These are phyloP conservation scores for Cercospora sp. DNA, from an alignment of 2,329 filamentous ascomycete species.

Conservation along the genomic window DNA sequence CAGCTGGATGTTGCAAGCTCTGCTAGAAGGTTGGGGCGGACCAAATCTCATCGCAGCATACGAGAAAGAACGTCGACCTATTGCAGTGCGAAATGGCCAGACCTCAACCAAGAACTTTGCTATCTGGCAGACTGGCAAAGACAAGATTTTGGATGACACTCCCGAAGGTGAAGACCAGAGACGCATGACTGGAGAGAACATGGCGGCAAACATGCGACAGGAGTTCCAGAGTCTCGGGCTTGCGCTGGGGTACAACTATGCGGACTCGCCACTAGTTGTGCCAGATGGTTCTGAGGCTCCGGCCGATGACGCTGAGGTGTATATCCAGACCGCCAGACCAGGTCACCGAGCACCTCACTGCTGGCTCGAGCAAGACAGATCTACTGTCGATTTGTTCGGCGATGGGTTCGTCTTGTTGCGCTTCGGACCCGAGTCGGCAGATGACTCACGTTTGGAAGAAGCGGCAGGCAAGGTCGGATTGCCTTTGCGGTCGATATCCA, in stretches of 20 bases:
- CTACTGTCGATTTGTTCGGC: constrained; percentile 10
- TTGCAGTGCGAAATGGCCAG: constrained; percentile 20
- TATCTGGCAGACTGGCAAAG: constrained; percentile 1
- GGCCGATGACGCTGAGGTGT: constrained; percentile 1
- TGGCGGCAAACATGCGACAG: constrained; percentile 12
- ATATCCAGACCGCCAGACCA: constrained; percentile 9
- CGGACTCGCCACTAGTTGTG: neutral
- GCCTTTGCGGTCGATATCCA: neutral
- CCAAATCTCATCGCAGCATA: constrained; percentile 32
- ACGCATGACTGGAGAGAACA: neutral
- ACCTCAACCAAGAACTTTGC: constrained; percentile 12
- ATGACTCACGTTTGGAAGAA: neutral
- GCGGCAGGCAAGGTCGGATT: neutral
- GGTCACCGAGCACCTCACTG: constrained; percentile 11
- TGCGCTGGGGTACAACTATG: constrained; percentile 11
- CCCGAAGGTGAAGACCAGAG: constrained; percentile 7
- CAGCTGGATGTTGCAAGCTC: constrained; percentile 37
- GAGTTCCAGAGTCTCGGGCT: constrained; percentile 9
- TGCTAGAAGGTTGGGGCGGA: constrained; percentile 27
- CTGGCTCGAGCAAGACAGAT: neutral
- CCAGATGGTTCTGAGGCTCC: neutral
- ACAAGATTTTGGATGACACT: constrained; percentile 1
- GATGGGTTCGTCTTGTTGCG: constrained; percentile 3
- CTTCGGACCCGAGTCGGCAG: neutral
- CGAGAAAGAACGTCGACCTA: constrained; percentile 35